Evolutionary conservation across 805 yeast genomes (phyloP), one percentile per base, ranked within the genome.

Genomic region (Candida manassasensis): DNA sequence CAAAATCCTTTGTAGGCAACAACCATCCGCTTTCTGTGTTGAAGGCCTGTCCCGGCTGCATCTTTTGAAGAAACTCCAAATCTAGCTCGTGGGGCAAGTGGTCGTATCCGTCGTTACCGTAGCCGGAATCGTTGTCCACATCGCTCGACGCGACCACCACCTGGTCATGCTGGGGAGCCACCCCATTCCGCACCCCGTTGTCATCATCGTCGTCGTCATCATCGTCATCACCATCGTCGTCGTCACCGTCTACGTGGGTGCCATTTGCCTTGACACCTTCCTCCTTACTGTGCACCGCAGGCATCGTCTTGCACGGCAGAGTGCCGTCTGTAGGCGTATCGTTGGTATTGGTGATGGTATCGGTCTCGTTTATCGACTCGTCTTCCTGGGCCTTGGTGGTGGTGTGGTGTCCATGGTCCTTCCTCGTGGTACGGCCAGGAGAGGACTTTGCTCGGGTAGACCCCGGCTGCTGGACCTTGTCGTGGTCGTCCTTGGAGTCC

Each of bases 1-100:
- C 49, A 16, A 66, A 60, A 33, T 55, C 61, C 29, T 77, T 71
- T 16, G 77, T 73, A 34, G 82, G 76, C 44, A 90, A 63, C 34
- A 88, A 69, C 63, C 71, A 75, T 4, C 83, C 86, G 3, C 82
- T 75, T 34, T 61, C 68, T 32, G 76, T 67, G 26, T 84, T 74
- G 49, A 71, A 78, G 5, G 74, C 73, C 57, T 84, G 94, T 28
- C 81, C 89, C 15, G 79, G 79, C 57, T 82, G 89, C 35, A 84
- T 62, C 49, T 69, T 70, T 3, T 83, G 68, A 44, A 83, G 59
- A 55, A 81, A 88, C 28, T 80, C 56, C 30, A 64, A 15, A 13
- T 29, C 64, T 15, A 49, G 41, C 19, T 49, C 56, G 25, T 50
- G 55, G 40, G 51, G 47, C 30, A 44, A 35, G 19, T 42, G 38